Base-by-base conservation (phyloP, 495 filamentous ascomycete genomes). In the Letharia columbiana region DNA sequence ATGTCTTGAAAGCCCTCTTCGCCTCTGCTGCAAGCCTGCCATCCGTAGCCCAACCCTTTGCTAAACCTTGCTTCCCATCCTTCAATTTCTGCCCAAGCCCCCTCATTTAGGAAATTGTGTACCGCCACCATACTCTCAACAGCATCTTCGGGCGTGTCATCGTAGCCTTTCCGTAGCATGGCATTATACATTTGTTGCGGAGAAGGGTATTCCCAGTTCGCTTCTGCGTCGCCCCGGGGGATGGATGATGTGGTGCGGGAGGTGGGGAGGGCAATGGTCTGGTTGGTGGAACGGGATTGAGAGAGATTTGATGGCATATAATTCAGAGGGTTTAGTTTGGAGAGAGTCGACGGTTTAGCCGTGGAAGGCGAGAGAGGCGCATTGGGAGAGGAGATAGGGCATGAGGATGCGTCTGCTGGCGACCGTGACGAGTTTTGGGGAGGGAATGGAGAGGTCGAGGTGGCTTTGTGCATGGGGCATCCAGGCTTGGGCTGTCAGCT, bases 161-260 rank as follows among this genome's bases (percentile, higher is more conserved):
- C 92, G 76, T 96, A 91, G 28, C 94, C 94, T 76, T 99, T 98
- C 61, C 95, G 87, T 63, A 96, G 77, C 80, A 98, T 87, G 0
- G 95, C 94, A 72, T 98, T 99, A 79, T 97, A 98, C 94, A 98
- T 98, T 75, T 98, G 94, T 77, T 98, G 95, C 13, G 95, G 93
- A 0, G 91, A 96, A 0, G 94, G 95, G 73, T 98, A 98, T 75
- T 97, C 95, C 94, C 94, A 98, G 71, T 91, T 94, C 17, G 86
- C 86, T 23, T 84, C 78, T 10, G 76, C 66, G 70, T 87, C 84
- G 68, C 90, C 92, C 63, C 88, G 85, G 31, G 95, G 94, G 67
- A 99, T 99, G 3, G 92, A 88, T 23, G 89, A 93, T 13, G 81
- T 74, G 73, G 95, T 90, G 57, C 94, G 89, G 4, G 86, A 83